phyloP scores from a whole-genome alignment of 805 yeast species.

The Candida suzukii region DNA sequence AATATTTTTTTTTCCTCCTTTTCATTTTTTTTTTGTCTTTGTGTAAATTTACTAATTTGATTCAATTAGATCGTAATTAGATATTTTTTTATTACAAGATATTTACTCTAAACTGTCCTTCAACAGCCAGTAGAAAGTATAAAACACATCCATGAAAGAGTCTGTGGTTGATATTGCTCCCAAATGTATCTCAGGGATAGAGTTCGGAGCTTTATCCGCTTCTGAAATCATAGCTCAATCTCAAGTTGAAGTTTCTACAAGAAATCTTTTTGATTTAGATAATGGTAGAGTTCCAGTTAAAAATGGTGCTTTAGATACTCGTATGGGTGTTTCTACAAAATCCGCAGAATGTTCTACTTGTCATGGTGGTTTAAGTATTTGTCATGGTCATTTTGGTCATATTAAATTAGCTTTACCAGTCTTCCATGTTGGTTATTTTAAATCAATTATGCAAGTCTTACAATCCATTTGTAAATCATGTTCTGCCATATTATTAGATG shows the following conservation, averaged over 20 bases:
- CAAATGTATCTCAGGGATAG: slow-evolving; percentile 81
- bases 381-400: slow-evolving; percentile 99
- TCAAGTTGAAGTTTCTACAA: slow-evolving; percentile 86
- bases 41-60: no score
- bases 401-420: slow-evolving; percentile 90
- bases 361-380: slow-evolving; percentile 83
- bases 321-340: slow-evolving; percentile 92
- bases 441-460: slow-evolving; percentile 77
- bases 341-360: slow-evolving; percentile 86
- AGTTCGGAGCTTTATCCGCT: slow-evolving; percentile 90
- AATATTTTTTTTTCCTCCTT: no score
- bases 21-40: no score
- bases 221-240: slow-evolving; percentile 88
- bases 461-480: slow-evolving; percentile 92
- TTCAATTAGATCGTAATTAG: no score
- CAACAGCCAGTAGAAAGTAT: not conserved
- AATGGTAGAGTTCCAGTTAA: slow-evolving; percentile 77
- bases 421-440: slow-evolving; percentile 96
- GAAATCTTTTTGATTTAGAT: slow-evolving; percentile 88
- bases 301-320: slow-evolving; percentile 84
- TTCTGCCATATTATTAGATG: slow-evolving; percentile 70
- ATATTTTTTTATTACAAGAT: no score
- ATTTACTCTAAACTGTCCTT: no score
- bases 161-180: slow-evolving; percentile 75
- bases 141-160: slow-evolving; percentile 22